Conservation (phyloP, 768 basidiomycete genomes). For the Tulasnella sp. region DNA sequence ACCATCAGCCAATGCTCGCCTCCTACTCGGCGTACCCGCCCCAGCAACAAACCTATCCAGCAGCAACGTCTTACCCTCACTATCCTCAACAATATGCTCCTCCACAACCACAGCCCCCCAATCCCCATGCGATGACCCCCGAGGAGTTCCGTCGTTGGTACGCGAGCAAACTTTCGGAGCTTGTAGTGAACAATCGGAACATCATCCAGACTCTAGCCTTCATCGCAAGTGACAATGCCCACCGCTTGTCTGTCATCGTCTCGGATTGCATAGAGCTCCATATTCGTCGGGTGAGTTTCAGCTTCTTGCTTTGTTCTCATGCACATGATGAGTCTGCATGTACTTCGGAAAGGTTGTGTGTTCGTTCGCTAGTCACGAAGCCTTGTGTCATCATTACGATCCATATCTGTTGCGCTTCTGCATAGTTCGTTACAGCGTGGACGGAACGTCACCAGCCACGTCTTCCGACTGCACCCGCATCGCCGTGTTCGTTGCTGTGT, state of each 20-base stretch:
- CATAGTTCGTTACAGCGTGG: no score
- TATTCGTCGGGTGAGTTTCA: slow-evolving; percentile 74
- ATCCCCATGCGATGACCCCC: slow-evolving; percentile 37
- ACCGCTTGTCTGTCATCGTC: slow-evolving; percentile 64
- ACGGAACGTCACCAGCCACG: no score
- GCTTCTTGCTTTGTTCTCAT: not conserved
- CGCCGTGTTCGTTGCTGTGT: not conserved
- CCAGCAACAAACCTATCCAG: not conserved
- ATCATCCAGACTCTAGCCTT: slow-evolving; percentile 89
- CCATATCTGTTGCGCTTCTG: no score
- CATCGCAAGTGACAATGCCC: slow-evolving; percentile 73
- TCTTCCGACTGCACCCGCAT: no score
- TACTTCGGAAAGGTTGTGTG: not conserved
- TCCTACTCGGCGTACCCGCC: not conserved
- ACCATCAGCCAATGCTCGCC: not conserved
- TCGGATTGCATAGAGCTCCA: slow-evolving; percentile 74
- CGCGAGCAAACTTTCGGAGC: slow-evolving; percentile 62
- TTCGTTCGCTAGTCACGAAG: not conserved
- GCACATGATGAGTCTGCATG: not conserved
- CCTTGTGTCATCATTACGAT: no score
- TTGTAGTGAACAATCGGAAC: slow-evolving; percentile 89
- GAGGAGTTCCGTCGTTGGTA: slow-evolving; percentile 62
- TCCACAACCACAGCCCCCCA: slow-evolving; percentile 12
- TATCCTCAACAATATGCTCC: slow-evolving; percentile 14
- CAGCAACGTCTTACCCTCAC: slow-evolving; percentile 13